Base-by-base conservation (phyloP, 108 stramenopile species). In the Cyclotella choctawhatcheeana region DNA sequence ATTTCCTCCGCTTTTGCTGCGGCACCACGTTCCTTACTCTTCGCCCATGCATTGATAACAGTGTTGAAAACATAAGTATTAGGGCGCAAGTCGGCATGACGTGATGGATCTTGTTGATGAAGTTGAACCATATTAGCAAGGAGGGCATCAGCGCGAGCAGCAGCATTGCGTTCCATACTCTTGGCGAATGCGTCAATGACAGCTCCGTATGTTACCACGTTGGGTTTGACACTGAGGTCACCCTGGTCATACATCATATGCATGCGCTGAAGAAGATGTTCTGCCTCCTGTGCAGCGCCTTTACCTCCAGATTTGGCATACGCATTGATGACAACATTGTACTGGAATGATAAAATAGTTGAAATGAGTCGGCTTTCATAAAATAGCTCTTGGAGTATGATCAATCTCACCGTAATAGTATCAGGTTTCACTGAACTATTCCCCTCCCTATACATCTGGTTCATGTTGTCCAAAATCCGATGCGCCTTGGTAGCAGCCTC, bases 101-200 rank as follows among this genome's bases (percentile, higher is more conserved):
- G 71, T 16, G 87, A 67, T 27, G 89, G 90, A 77, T 94, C 93
- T 27, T 61, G 69, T 68, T 94, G 89, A 61, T 94, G 73, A 58
- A 92, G 85, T 66, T 43, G 56, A 54, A 92, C 88, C 93, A 94
- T 91, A 64, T 82, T 84, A 22, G 89, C 89, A 18, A 94, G 77
- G 40, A 94, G 53, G 1, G 85, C 53, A 59, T 92, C 91, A 8
- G 93, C 93, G 53, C 87, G 76, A 32, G 89, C 88, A 8, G 93
- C 93, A 2, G 89, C 91, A 51, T 84, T 86, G 58, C 80, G 79
- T 40, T 91, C 86, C 47, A 88, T 86, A 56, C 89, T 85, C 58
- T 91, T 90, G 63, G 91, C 91, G 64, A 88, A 91, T 17, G 91
- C 83, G 69, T 92, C 91, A 78, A 94, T 92, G 37, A 94, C 93